phyloP scores from a whole-genome alignment of 345 rosid species.

The Camelina neglecta region DNA sequence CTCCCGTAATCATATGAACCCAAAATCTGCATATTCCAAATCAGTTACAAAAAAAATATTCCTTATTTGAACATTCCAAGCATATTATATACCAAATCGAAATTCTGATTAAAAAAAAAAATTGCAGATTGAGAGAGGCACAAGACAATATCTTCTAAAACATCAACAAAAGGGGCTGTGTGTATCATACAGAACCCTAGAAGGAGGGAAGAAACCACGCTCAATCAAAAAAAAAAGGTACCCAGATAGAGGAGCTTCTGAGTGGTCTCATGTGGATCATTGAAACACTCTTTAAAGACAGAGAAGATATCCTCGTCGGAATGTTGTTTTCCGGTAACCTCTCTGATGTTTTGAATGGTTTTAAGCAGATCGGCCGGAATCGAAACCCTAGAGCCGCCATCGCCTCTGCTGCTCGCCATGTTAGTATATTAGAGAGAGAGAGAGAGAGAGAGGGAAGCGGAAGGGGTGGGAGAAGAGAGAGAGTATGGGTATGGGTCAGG shows the following conservation, averaged over 20 bases:
- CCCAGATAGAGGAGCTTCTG: slow-evolving; percentile 81
- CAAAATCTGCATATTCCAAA: background rate
- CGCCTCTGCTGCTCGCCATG: slow-evolving; percentile 59
- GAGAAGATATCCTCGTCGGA: slow-evolving; percentile 81
- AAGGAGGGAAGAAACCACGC: background rate
- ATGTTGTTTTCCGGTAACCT: slow-evolving; percentile 77
- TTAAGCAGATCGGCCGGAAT: slow-evolving; percentile 59
- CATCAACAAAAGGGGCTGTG: background rate
- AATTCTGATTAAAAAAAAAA: background rate
- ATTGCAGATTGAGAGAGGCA: background rate
- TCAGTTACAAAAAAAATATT: background rate
- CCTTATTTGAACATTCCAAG: slow-evolving; percentile 6
- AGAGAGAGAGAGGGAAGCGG: background rate
- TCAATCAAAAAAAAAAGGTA: slow-evolving; percentile 13
- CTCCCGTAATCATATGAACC: background rate
- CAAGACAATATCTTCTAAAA: slow-evolving; percentile 1
- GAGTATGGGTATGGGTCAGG: background rate
- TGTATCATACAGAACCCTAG: slow-evolving; percentile 22
- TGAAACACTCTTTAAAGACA: slow-evolving; percentile 64
- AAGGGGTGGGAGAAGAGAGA: slow-evolving; percentile 7
- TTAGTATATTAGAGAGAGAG: slow-evolving; percentile 17
- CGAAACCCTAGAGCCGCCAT: slow-evolving; percentile 56
- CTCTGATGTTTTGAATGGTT: slow-evolving; percentile 73
- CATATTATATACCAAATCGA: slow-evolving; percentile 1
- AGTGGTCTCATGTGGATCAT: slow-evolving; percentile 88